Base-by-base conservation (phyloP, 23 red algal genomes). In the Agarophyton chilense region DNA sequence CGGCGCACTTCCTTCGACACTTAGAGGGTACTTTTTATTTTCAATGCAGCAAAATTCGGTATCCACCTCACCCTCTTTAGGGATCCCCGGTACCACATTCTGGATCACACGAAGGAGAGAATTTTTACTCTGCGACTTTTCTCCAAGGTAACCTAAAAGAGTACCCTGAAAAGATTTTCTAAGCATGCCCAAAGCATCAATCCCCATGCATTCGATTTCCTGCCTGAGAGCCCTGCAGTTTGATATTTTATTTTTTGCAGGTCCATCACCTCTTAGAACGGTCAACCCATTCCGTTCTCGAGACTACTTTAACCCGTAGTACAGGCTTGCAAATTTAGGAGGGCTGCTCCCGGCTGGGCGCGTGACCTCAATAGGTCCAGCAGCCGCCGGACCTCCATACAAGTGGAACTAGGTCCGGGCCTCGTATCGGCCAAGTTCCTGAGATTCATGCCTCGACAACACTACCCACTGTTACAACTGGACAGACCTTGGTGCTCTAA, bases 251-350 rank as follows among this genome's bases (percentile, higher is more conserved):
- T n/a, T n/a, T n/a, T n/a, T n/a, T n/a, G n/a, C n/a, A n/a, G n/a
- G n/a, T n/a, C n/a, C n/a, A n/a, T n/a, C n/a, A n/a, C n/a, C n/a
- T n/a, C n/a, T n/a, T n/a, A n/a, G n/a, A n/a, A n/a, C n/a, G n/a
- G n/a, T n/a, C 18, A 49, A 76, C 71, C 34, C 71, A 76, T 4
- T 11, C 40, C 47, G 26, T 29, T 38, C 39, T 19, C 36, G 21
- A 25, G 71, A 39, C 40, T 41, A 29, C 39, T 50, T 42, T 76
- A 47, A 11, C 71, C 40, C 71, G 4, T 21, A 41, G 41, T 39
- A 51, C 9, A 49, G 24, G 71, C 71, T 49, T 76, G 71, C 25
- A 2, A 33, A 1, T 76, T 76, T 76, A 29, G 47, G 71, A 76
- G 34, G 71, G 71, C 71, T 76, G 71, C n/a, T n/a, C n/a, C n/a